These are phyloP conservation scores for Alternaria brassicae DNA, from an alignment of 2,329 filamentous ascomycete genomes.

Conservation along the genomic window DNA sequence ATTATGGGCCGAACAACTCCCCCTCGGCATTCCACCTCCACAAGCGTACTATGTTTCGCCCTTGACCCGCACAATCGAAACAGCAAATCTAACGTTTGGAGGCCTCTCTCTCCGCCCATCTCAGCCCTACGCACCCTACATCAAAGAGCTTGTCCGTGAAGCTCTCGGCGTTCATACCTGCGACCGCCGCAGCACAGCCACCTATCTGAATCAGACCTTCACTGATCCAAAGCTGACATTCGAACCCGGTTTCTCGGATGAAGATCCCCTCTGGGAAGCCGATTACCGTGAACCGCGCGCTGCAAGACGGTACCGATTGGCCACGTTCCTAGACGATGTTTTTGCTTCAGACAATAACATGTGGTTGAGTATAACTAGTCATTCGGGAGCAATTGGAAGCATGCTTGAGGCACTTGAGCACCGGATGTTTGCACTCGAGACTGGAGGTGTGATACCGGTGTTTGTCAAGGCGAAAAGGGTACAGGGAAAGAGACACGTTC, in stretches of 20 bases:
- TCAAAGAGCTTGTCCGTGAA: conserved; percentile 72
- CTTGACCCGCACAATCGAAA: conserved; percentile 68
- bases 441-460: conserved; percentile 72
- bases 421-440: conserved; percentile 64
- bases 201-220: conserved; percentile 59
- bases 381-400: conserved; percentile 65
- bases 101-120: conserved; percentile 59
- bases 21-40: conserved; percentile 64
- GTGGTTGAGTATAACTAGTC: conserved; percentile 63
- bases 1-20: conserved; percentile 65
- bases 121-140: conserved; percentile 61
- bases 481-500: conserved; percentile 35
- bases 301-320: conserved; percentile 36
- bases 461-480: conserved; percentile 66
- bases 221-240: conserved; percentile 58
- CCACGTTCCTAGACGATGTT: conserved; percentile 60
- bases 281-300: conserved; percentile 41
- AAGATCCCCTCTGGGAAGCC: conserved; percentile 61
- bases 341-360: conserved; percentile 56
- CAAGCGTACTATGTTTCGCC: conserved; percentile 71
- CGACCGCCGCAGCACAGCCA: conserved; percentile 64
- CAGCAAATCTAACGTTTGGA: conserved; percentile 67
- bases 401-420: conserved; percentile 65
- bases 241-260: conserved; percentile 66
- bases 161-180: conserved; percentile 73